Conservation (phyloP, 2,329 filamentous ascomycete genomes). For the Lachnellula hyalina region DNA sequence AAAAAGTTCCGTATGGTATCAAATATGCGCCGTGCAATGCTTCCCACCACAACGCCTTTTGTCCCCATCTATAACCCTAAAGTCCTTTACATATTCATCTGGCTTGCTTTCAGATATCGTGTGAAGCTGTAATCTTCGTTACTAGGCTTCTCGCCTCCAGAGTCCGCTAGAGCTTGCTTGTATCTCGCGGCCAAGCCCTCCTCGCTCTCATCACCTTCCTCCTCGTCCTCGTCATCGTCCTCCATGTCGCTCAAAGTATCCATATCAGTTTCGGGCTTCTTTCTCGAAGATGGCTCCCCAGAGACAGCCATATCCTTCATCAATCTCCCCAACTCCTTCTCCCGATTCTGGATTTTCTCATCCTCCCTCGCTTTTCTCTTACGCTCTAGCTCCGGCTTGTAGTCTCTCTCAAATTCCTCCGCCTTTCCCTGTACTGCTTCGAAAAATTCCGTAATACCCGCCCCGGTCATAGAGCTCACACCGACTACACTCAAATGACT, state of each 20-base stretch:
- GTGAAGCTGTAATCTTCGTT: constrained; percentile 32
- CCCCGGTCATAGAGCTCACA: constrained; percentile 88
- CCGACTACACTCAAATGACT: constrained; percentile 87
- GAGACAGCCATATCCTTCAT: constrained; percentile 85
- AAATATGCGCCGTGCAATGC: constrained; percentile 30
- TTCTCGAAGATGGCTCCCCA: constrained; percentile 33
- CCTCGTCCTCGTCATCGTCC: constrained; percentile 50
- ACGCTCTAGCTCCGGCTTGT: constrained; percentile 84
- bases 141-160: constrained; percentile 31
- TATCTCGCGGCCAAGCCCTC: constrained; percentile 68
- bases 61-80: constrained; percentile 2
- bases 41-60: constrained; percentile 19
- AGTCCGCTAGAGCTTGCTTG: constrained; percentile 63
- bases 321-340: constrained; percentile 83
- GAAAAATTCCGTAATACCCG: constrained; percentile 91
- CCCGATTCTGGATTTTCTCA: constrained; percentile 63
- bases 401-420: constrained; percentile 82
- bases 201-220: constrained; percentile 44
- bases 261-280: constrained; percentile 31
- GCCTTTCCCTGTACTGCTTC: constrained; percentile 81
- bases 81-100: constrained; percentile 26
- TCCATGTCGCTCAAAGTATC: constrained; percentile 32
- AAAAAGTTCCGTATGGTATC: constrained; percentile 21
- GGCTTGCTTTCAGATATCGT: constrained; percentile 30
- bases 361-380: constrained; percentile 70